Conservation (phyloP, 148 eudicot genomes). For the Simmondsia chinensis region DNA sequence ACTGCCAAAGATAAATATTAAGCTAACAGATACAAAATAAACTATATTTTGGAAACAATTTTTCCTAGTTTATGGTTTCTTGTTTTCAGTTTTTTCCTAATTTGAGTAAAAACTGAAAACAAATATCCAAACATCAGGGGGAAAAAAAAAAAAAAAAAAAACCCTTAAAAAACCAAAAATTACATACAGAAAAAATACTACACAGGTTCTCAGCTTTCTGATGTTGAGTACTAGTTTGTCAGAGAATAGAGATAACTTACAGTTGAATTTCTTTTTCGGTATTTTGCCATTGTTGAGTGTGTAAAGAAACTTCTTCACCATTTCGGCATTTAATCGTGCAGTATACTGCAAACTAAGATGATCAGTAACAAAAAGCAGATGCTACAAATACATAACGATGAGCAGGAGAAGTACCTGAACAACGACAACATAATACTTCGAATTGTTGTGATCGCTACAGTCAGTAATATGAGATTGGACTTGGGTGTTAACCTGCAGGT, state of each 20-base stretch:
- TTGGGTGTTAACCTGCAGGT: slow-evolving; percentile 80
- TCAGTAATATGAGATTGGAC: slow-evolving; percentile 71
- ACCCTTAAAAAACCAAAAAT: too few species aligned
- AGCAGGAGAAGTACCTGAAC: slow-evolving; percentile 55
- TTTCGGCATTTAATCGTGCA: slow-evolving; percentile 89
- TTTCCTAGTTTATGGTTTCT: too few species aligned
- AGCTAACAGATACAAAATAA: too few species aligned
- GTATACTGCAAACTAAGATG: slow-evolving; percentile 51
- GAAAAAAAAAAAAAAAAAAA: too few species aligned
- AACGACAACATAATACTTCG: slow-evolving; percentile 90
- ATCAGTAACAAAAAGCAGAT: not conserved
- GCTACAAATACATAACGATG: not conserved
- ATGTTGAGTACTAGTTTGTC: slow-evolving; percentile 1
- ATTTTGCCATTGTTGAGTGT: slow-evolving; percentile 71
- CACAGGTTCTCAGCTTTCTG: too few species aligned
- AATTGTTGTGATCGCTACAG: slow-evolving; percentile 71
- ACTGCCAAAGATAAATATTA: slow-evolving; percentile 39
- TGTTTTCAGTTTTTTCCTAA: too few species aligned
- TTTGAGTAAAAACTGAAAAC: too few species aligned
- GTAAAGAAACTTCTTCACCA: slow-evolving; percentile 82
- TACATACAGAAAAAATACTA: too few species aligned
- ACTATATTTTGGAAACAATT: too few species aligned
- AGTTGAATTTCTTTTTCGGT: slow-evolving; percentile 88
- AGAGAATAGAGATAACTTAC: slow-evolving; percentile 36
- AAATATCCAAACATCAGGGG: too few species aligned